phyloP scores from a whole-genome alignment of 129 eudicot genomes.

The Solidago caesia region DNA sequence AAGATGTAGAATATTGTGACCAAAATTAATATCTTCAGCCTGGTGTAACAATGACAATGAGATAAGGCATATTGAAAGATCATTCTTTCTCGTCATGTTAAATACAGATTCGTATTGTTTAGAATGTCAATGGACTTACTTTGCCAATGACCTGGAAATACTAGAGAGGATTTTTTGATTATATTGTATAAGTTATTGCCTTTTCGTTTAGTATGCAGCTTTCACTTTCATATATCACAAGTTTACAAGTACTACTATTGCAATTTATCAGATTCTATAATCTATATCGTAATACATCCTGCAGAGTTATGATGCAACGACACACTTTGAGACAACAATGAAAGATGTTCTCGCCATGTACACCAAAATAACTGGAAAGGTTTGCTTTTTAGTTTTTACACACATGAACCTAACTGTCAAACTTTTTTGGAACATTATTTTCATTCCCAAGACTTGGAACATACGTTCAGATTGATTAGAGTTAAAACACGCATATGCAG shows the following conservation, averaged over 20 bases:
- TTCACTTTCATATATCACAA: neutral
- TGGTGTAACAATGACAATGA: no score
- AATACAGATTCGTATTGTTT: no score
- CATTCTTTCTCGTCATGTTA: no score
- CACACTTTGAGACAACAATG: slow-evolving; percentile 92
- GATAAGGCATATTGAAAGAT: no score
- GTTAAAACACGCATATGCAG: slow-evolving; percentile 7
- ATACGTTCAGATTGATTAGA: neutral
- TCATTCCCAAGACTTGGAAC: neutral
- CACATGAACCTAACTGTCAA: neutral
- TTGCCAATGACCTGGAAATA: no score
- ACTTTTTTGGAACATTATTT: neutral
- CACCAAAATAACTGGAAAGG: slow-evolving; percentile 89
- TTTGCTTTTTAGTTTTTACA: slow-evolving; percentile 22
- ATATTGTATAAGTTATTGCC: neutral
- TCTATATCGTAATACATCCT: slow-evolving; percentile 12
- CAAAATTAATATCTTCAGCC: no score
- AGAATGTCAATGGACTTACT: no score
- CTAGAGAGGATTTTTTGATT: neutral
- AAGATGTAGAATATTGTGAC: no score
- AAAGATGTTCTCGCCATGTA: slow-evolving; percentile 76
- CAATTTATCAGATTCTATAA: neutral
- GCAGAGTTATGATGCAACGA: slow-evolving; percentile 86
- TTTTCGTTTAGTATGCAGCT: slow-evolving; percentile 7
- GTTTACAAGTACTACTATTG: neutral